phyloP scores from a whole-genome alignment of 2,329 filamentous ascomycete species.

The Penicillium digitatum region DNA sequence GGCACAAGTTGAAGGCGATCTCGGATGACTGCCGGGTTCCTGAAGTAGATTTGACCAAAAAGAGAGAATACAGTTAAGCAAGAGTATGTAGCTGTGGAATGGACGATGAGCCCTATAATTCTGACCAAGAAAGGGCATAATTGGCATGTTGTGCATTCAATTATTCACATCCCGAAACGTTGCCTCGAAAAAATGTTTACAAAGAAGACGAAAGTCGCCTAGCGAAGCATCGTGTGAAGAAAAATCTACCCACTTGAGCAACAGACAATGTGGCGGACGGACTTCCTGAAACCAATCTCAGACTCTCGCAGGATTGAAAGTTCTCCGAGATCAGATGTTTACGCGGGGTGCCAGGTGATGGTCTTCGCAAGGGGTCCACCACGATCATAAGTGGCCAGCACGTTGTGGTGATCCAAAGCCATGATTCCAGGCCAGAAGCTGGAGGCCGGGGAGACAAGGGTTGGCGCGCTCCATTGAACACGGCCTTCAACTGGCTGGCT shows the following conservation, averaged over 20 bases:
- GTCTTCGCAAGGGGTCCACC: constrained; percentile 28
- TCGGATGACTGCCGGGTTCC: not conserved
- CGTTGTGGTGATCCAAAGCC: constrained; percentile 25
- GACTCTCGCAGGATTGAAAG: not conserved
- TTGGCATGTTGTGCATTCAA: not conserved
- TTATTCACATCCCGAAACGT: not conserved
- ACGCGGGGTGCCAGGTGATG: constrained; percentile 23
- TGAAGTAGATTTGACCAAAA: not conserved
- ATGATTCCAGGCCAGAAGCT: constrained; percentile 43
- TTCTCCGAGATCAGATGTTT: not conserved
- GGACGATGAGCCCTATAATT: not conserved
- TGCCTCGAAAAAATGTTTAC: not conserved
- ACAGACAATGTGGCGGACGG: not conserved
- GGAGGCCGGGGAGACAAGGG: constrained; percentile 29
- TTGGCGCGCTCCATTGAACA: constrained; percentile 35
- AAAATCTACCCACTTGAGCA: not conserved
- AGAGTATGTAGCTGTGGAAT: not conserved
- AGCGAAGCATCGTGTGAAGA: not conserved
- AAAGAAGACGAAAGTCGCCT: not conserved
- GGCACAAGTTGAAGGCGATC: not conserved
- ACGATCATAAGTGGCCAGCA: constrained; percentile 31
- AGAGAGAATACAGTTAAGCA: not conserved
- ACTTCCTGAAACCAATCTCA: not conserved
- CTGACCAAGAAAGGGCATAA: too few species aligned
- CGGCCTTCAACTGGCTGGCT: constrained; percentile 32